phyloP scores from a whole-genome alignment of 2,329 filamentous ascomycete genomes.

The Diaporthe caulivora region DNA sequence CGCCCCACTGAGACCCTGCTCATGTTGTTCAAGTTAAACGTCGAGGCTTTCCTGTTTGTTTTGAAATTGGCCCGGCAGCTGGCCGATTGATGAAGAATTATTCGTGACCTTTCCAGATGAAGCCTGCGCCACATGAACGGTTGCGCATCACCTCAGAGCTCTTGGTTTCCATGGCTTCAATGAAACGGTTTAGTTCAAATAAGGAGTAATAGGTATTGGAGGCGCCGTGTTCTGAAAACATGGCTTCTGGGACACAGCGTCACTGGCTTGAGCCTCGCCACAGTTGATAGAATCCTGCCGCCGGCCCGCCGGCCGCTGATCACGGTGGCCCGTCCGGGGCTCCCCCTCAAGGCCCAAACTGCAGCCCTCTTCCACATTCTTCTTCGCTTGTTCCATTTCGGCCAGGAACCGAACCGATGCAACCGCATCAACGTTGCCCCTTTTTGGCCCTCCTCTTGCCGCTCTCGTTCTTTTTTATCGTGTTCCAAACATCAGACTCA shows the following conservation, averaged over 20 bases:
- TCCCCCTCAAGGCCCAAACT: neutral
- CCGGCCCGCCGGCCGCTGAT: constrained; percentile 25
- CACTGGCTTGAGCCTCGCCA: neutral
- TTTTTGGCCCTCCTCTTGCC: constrained; percentile 43
- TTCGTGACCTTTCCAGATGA: neutral
- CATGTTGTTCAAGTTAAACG: too few relatives aligned
- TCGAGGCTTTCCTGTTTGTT: neutral
- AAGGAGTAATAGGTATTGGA: neutral
- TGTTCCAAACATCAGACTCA: constrained; percentile 52
- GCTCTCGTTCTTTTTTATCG: constrained; percentile 49
- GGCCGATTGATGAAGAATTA: neutral
- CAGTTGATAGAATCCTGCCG: neutral
- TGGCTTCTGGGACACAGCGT: neutral
- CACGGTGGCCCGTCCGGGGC: neutral
- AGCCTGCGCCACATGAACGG: neutral
- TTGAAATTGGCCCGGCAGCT: neutral
- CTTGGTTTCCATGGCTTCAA: neutral
- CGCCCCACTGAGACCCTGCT: neutral
- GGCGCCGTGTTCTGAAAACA: constrained; percentile 1
- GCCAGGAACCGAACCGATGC: constrained; percentile 38
- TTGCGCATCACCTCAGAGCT: neutral
- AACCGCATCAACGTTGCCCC: constrained; percentile 50
- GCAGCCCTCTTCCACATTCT: neutral
- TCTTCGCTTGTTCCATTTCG: constrained; percentile 15
- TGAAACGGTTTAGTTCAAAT: neutral